Evolutionary conservation across 805 yeast species (phyloP).

Genomic region (Lipomyces sp.): DNA sequence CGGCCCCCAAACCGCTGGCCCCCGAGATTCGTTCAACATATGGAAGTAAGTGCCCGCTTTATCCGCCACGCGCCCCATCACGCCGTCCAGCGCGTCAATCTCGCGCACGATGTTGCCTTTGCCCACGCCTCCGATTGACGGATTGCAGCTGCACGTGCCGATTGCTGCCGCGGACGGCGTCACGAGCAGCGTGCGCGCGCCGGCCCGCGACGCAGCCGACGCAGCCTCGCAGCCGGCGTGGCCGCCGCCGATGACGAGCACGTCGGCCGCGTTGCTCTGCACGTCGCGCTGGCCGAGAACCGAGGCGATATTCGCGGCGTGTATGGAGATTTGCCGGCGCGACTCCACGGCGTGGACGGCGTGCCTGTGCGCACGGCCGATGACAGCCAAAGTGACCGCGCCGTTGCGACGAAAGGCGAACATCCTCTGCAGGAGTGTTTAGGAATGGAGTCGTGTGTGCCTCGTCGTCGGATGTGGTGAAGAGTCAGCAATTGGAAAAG

Average conservation of each 20-base stretch:
- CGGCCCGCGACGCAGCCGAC: constrained; percentile 83
- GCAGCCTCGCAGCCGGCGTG: constrained; percentile 99
- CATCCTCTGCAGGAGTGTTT: no score
- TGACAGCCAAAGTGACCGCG: no score
- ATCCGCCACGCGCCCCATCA: constrained; percentile 82
- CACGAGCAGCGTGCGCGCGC: constrained; percentile 63
- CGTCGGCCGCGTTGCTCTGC: constrained; percentile 48
- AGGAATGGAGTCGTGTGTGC: no score
- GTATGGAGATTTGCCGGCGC: constrained; percentile 11
- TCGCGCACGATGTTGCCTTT: constrained; percentile 90
- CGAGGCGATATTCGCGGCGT: constrained; percentile 12
- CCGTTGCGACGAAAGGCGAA: no score
- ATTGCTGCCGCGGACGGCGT: constrained; percentile 74
- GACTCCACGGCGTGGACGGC: neutral
- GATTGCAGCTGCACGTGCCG: constrained; percentile 96
- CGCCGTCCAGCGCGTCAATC: constrained; percentile 95
- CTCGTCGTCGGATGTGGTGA: no score
- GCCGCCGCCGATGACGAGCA: constrained; percentile 92
- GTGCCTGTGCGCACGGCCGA: no score
- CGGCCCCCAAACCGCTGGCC: constrained; percentile 98
- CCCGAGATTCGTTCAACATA: constrained; percentile 78
- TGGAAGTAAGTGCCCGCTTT: constrained; percentile 90
- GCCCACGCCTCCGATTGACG: constrained; percentile 98
- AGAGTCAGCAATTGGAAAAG: no score
- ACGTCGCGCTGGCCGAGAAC: constrained; percentile 1